Percentiles rank a stretch among this genome's conserved stretches.
Conservation (phyloP, 768 basidiomycete genomes). For the Termitomyces sp. region DNA sequence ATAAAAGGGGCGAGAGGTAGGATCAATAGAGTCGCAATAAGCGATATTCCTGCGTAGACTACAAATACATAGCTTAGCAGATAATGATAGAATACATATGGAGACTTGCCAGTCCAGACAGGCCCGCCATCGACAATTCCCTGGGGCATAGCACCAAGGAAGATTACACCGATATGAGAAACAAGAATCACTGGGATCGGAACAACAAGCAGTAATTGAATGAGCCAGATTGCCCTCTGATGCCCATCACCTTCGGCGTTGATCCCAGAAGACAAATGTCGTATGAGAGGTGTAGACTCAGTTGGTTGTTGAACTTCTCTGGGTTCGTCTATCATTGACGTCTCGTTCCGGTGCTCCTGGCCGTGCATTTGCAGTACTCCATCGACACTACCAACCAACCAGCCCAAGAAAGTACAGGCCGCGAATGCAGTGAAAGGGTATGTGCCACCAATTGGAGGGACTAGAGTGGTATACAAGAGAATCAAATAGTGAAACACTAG, state of each 20-base stretch:
- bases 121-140: conserved; percentile 59
- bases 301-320: conserved; percentile 30
- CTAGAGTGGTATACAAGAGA: conserved; percentile 43
- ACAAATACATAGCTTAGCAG: conserved; percentile 4
- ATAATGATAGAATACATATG: neutral
- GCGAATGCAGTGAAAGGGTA: conserved; percentile 58
- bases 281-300: conserved; percentile 53
- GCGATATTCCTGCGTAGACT: conserved; percentile 47
- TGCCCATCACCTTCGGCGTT: conserved; percentile 6
- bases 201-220: conserved; percentile 49
- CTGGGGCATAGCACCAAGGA: conserved; percentile 45
- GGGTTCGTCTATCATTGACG: conserved; percentile 17
- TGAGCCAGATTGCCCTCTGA: conserved; percentile 44
- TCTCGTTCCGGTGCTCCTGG: conserved; percentile 7
- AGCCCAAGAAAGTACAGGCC: conserved; percentile 37
- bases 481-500: conserved; percentile 54
- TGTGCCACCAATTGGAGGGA: conserved; percentile 43
- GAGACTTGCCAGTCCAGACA: conserved; percentile 37
- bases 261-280: neutral
- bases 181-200: conserved; percentile 48
- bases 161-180: conserved; percentile 41
- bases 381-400: conserved; percentile 31
- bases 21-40: conserved; percentile 44
- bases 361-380: conserved; percentile 9
- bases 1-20: conserved; percentile 63